A percentile compares a stretch with the other conserved stretches of the same genome.
phyloP scores from a whole-genome alignment of 129 eudicot species.

The Tanacetum coccineum region DNA sequence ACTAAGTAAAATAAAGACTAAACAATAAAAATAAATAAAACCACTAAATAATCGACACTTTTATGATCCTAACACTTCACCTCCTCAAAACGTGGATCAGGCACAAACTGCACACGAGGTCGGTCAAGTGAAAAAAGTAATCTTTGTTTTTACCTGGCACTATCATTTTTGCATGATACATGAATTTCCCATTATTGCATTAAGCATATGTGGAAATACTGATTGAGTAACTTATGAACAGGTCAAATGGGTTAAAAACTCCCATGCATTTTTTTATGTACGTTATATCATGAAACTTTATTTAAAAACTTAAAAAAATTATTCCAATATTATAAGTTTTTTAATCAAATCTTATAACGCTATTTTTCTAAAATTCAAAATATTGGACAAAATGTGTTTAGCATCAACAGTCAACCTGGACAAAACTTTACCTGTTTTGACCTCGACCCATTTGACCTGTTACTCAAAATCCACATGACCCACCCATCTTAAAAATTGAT shows the following conservation, averaged over 20 bases:
- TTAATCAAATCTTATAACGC: not conserved
- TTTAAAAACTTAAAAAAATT: no score
- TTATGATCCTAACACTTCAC: no score
- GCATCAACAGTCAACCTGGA: not conserved
- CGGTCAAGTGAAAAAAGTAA: not conserved
- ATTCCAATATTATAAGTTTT: not conserved
- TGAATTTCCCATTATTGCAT: not conserved
- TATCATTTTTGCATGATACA: not conserved
- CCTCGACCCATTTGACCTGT: no score
- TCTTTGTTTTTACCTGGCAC: not conserved
- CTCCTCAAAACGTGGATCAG: conserved; percentile 62
- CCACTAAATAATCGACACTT: no score
- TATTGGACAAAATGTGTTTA: not conserved
- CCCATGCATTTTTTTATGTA: not conserved
- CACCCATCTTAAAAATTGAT: not conserved
- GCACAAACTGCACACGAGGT: conserved; percentile 49
- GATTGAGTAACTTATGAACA: not conserved
- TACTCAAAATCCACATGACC: not conserved
- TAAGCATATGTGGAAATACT: not conserved
- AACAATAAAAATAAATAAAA: no score
- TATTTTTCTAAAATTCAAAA: not conserved
- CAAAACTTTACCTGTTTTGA: not conserved
- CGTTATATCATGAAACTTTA: not conserved
- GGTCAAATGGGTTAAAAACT: not conserved
- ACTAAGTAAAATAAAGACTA: no score